phyloP scores from a whole-genome alignment of 805 yeast genomes.

The Cyberlindnera misumaiensis region DNA sequence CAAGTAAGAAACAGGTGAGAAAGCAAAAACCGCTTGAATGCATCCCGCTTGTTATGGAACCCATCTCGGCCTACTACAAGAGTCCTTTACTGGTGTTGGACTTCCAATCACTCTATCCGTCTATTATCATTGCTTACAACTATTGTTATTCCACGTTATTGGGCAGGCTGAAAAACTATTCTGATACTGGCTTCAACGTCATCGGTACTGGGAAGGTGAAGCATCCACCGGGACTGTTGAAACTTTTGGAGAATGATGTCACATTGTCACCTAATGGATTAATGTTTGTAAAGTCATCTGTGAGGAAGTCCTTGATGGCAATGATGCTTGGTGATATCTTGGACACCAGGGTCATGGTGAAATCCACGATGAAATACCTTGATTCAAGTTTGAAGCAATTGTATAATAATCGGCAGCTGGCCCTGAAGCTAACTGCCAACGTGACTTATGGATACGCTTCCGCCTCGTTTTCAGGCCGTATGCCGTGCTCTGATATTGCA shows the following conservation, averaged over 20 bases:
- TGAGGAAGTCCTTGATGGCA: slow-evolving; percentile 69
- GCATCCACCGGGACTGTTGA: slow-evolving; percentile 52
- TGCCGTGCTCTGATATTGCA: slow-evolving; percentile 95
- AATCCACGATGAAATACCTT: slow-evolving; percentile 58
- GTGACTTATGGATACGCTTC: slow-evolving; percentile 96
- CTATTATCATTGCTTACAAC: slow-evolving; percentile 85
- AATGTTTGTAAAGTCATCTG: slow-evolving; percentile 58
- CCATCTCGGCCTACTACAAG: slow-evolving; percentile 74
- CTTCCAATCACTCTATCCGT: slow-evolving; percentile 91
- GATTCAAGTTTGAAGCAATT: slow-evolving; percentile 46
- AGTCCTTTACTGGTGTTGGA: slow-evolving; percentile 88
- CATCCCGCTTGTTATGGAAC: slow-evolving; percentile 90
- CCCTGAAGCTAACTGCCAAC: slow-evolving; percentile 84
- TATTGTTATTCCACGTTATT: slow-evolving; percentile 73
- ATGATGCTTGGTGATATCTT: slow-evolving; percentile 81
- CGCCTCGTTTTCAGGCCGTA: slow-evolving; percentile 91
- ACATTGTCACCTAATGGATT: slow-evolving; percentile 83
- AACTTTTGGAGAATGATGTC: slow-evolving; percentile 44
- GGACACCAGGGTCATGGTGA: slow-evolving; percentile 73
- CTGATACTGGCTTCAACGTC: slow-evolving; percentile 29
- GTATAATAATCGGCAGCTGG: slow-evolving; percentile 74
- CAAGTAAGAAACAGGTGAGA: slow-evolving; percentile 74
- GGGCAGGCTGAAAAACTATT: slow-evolving; percentile 52
- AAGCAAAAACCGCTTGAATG: slow-evolving; percentile 81
- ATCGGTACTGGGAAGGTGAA: slow-evolving; percentile 44